Base-by-base conservation (phyloP, 495 filamentous ascomycete species). In the Lichenothelia convexa region DNA sequence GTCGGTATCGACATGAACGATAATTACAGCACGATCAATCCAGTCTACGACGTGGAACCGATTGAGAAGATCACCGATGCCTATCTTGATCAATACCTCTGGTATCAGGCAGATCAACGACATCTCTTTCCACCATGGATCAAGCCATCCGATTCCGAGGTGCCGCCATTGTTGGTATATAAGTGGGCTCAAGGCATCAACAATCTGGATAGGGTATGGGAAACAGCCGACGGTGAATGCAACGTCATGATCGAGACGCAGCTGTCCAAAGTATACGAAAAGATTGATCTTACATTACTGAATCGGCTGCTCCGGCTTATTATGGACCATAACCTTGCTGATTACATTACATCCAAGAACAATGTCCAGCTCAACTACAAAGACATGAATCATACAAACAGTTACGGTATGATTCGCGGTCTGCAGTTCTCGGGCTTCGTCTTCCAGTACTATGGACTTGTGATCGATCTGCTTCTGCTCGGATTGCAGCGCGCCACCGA, bases 1-100 rank as follows among this genome's bases (percentile, higher is more conserved):
- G 91, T 99, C 24, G 87, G 89, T 31, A 95, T 99, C 39, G 91
- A 99, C 49, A 99, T 99, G 91, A 99, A 99, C 54, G 91, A 99
- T 60, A 99, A 99, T 48, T 99, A 99, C 55, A 93, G 78, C 61
- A 82, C 80, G 21, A 99, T 95, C 64, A 99, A 95, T 48, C 91
- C 91, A 3, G 91, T 99, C 19, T 99, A 95, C 48, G 91, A 99
- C 50, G 86, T 99, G 46, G 91, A 99, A 56, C 91, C 91, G 2
- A 93, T 99, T 34, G 91, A 99, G 61, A 99, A 99, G 65, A 99
- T 99, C 46, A 99, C 89, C 31, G 91, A 99, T 63, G 91, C 91
- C 3, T 99, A 99, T 47, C 71, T 99, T 29, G 91, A 99, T 50
- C 89, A 94, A 49, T 99, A 99, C 50, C 72, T 99, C 17, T 95